Conservation (phyloP, 768 basidiomycete species). For the Candolleomyces eurysporus region DNA sequence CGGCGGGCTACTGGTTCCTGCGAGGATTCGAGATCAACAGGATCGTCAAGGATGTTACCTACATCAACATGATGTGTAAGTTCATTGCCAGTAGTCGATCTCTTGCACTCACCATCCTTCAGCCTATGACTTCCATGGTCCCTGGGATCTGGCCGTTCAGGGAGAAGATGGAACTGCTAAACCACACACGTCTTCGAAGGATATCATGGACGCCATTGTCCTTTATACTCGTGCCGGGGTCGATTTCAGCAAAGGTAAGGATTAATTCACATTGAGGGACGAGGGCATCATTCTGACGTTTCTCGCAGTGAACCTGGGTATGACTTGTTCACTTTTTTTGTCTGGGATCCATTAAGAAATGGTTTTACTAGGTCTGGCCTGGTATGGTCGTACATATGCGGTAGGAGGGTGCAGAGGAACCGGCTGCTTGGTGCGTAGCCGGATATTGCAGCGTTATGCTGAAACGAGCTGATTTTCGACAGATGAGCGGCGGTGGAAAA, state of each 20-base stretch:
- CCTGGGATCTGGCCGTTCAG: conserved; percentile 22
- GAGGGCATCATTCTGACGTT: too few relatives aligned
- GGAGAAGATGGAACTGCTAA: conserved; percentile 19
- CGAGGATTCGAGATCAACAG: conserved; percentile 24
- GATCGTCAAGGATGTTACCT: conserved; percentile 14
- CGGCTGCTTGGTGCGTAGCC: neutral
- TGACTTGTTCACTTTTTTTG: too few relatives aligned
- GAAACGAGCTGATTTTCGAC: neutral
- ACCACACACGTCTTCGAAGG: conserved; percentile 20
- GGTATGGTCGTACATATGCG: conserved; percentile 18
- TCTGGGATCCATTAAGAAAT: neutral
- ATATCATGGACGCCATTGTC: conserved; percentile 17
- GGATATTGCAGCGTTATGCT: too few relatives aligned
- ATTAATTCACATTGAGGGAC: neutral
- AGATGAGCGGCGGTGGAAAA: conserved; percentile 5
- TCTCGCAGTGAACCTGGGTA: too few relatives aligned
- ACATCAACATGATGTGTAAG: conserved; percentile 22
- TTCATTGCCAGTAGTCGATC: neutral
- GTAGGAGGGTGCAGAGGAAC: conserved; percentile 4
- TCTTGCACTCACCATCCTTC: neutral
- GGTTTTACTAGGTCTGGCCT: conserved; percentile 19
- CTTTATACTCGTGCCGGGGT: conserved; percentile 20
- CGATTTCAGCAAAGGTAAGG: conserved; percentile 12
- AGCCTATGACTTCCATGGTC: conserved; percentile 22
- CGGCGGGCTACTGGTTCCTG: conserved; percentile 20